Evolutionary conservation across 2,329 filamentous ascomycete species (phyloP).

Genomic region (Knoxdaviesia proteae): DNA sequence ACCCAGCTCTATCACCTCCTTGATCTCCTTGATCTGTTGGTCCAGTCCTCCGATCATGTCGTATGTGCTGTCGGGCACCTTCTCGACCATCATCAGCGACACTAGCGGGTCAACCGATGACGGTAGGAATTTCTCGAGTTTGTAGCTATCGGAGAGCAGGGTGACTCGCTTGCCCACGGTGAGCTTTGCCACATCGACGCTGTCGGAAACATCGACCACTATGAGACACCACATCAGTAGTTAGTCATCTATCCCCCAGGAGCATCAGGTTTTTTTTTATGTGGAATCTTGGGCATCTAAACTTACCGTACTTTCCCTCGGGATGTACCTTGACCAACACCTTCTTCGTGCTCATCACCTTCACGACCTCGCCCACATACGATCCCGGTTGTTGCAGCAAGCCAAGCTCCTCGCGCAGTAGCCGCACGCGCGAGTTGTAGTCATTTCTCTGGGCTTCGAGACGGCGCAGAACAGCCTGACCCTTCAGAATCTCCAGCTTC

Average conservation of each 20-base stretch:
- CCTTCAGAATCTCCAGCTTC: slow-evolving; percentile 99
- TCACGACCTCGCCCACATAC: slow-evolving; percentile 98
- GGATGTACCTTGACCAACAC: slow-evolving; percentile 97
- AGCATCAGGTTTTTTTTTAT: not conserved
- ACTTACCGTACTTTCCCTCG: slow-evolving; percentile 95
- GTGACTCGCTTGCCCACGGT: slow-evolving; percentile 95
- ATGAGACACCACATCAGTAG: slow-evolving; percentile 1
- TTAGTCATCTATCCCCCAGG: slow-evolving; percentile 4
- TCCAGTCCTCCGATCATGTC: slow-evolving; percentile 99
- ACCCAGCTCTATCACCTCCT: slow-evolving; percentile 96
- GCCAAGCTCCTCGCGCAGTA: slow-evolving; percentile 87
- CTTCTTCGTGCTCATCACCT: slow-evolving; percentile 99
- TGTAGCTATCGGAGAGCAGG: slow-evolving; percentile 90
- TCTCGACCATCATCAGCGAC: slow-evolving; percentile 99
- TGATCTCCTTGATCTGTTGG: slow-evolving; percentile 99
- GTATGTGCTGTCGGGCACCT: slow-evolving; percentile 98
- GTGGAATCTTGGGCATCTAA: not conserved
- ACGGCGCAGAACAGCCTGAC: slow-evolving; percentile 81
- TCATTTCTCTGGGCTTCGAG: slow-evolving; percentile 97
- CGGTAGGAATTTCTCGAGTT: slow-evolving; percentile 94
- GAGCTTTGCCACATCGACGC: slow-evolving; percentile 85
- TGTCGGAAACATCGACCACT: slow-evolving; percentile 94
- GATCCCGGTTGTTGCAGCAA: slow-evolving; percentile 92
- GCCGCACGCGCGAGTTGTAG: slow-evolving; percentile 92
- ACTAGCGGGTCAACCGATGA: slow-evolving; percentile 96